A percentile compares a stretch with the other conserved stretches of the same genome.
These are phyloP conservation scores for Chrysosporium queenslandicum DNA, from an alignment of 2,329 filamentous ascomycete species.

Conservation along the genomic window DNA sequence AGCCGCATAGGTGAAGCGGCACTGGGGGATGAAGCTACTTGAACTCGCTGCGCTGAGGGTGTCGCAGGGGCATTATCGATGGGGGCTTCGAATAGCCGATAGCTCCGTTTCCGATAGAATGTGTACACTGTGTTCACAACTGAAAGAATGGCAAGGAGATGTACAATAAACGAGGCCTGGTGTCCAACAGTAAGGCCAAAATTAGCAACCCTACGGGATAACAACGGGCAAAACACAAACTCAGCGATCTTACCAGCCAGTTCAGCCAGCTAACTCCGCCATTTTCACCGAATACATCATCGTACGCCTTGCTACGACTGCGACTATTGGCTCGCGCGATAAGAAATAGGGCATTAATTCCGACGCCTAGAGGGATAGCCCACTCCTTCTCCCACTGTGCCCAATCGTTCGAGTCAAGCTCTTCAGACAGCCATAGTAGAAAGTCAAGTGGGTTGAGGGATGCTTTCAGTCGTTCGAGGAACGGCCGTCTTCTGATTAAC, in stretches of 20 bases:
- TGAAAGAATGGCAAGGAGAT: slow-evolving; percentile 58
- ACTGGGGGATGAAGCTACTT: slow-evolving; percentile 71
- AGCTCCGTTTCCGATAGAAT: slow-evolving; percentile 69
- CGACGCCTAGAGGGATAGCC: slow-evolving; percentile 64
- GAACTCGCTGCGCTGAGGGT: slow-evolving; percentile 77
- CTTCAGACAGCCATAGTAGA: slow-evolving; percentile 80
- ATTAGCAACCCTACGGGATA: not conserved
- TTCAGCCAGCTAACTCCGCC: slow-evolving; percentile 54
- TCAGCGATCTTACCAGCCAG: slow-evolving; percentile 46
- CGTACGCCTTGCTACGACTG: slow-evolving; percentile 43
- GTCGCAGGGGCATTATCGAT: slow-evolving; percentile 69
- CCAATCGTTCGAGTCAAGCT: slow-evolving; percentile 85
- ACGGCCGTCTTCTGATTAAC: slow-evolving; percentile 69
- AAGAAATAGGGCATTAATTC: slow-evolving; percentile 68
- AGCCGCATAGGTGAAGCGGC: slow-evolving; percentile 69
- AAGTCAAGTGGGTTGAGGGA: slow-evolving; percentile 82
- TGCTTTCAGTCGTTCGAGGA: slow-evolving; percentile 68
- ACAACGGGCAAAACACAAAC: not conserved
- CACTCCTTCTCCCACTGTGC: slow-evolving; percentile 65
- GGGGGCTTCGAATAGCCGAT: slow-evolving; percentile 79
- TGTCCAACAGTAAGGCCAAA: slow-evolving; percentile 14
- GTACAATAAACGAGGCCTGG: slow-evolving; percentile 61
- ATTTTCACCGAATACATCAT: slow-evolving; percentile 78
- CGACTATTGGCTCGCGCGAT: slow-evolving; percentile 70
- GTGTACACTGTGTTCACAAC: slow-evolving; percentile 69